Percentiles rank a stretch among this genome's conserved stretches.
Conservation (phyloP, 2,329 filamentous ascomycete species). For the Aspergillus spinulosporus region DNA sequence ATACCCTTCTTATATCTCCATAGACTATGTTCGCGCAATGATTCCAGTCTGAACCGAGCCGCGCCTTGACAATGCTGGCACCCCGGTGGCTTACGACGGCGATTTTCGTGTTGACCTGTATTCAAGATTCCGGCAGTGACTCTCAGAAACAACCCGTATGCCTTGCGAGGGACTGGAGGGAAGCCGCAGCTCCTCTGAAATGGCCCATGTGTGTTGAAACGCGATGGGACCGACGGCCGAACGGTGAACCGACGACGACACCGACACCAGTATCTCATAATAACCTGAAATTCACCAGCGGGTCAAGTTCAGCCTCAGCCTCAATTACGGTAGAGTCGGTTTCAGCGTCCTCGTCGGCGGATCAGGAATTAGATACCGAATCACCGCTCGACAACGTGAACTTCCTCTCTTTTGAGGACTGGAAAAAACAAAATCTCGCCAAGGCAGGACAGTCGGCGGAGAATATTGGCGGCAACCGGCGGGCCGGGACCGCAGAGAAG, state of each 20-base stretch:
- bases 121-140: slow-evolving; percentile 15
- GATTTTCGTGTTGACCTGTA: slow-evolving; percentile 15
- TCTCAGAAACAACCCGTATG: slow-evolving; percentile 22
- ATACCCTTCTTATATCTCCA: background rate
- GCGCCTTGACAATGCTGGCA: slow-evolving; percentile 9
- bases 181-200: slow-evolving; percentile 25
- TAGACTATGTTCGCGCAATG: slow-evolving; percentile 9
- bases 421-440: slow-evolving; percentile 90
- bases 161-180: slow-evolving; percentile 19
- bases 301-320: slow-evolving; percentile 10
- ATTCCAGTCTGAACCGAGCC: slow-evolving; percentile 1
- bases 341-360: slow-evolving; percentile 18
- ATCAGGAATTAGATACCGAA: slow-evolving; percentile 61
- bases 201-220: slow-evolving; percentile 32
- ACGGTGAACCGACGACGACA: background rate
- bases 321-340: background rate
- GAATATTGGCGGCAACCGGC: slow-evolving; percentile 61
- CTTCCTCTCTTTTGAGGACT: slow-evolving; percentile 97
- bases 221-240: slow-evolving; percentile 19
- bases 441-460: slow-evolving; percentile 78
- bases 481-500: slow-evolving; percentile 49
- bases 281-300: background rate
- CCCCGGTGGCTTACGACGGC: slow-evolving; percentile 16
- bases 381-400: slow-evolving; percentile 71
- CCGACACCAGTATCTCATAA: slow-evolving; percentile 1